Percentiles rank a stretch among this genome's conserved stretches.
Evolutionary conservation across 192 early-diverging fungal species (phyloP).

Genomic region (Jimgerdemannia lactiflua): DNA sequence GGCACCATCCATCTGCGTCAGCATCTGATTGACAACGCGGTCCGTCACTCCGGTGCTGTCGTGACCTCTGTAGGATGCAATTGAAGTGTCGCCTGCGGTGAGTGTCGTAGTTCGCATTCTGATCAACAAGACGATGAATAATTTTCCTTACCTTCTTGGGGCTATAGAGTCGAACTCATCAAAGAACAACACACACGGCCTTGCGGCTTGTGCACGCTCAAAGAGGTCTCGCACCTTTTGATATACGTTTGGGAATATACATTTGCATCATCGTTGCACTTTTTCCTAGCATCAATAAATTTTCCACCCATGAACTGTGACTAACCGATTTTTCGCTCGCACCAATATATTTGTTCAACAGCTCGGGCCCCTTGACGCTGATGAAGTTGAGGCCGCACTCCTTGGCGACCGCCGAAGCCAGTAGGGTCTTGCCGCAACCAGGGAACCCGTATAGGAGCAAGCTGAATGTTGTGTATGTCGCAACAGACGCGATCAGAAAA

Average conservation of each 20-base stretch:
- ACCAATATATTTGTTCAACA: conserved; percentile 99
- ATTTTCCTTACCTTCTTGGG: conserved; percentile 62
- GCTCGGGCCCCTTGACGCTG: conserved; percentile 94
- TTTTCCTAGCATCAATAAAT: background rate
- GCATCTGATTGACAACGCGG: conserved; percentile 96
- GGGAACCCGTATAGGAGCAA: conserved; percentile 95
- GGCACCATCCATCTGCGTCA: conserved; percentile 99
- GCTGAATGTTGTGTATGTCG: conserved; percentile 26
- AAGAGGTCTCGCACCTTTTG: conserved; percentile 83
- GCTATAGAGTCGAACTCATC: conserved; percentile 99
- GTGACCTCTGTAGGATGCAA: conserved; percentile 64
- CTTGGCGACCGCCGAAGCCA: conserved; percentile 93
- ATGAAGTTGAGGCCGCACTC: conserved; percentile 98
- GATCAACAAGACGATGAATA: background rate
- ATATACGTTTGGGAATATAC: background rate
- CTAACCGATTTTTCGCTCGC: conserved; percentile 89
- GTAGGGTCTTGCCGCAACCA: conserved; percentile 97
- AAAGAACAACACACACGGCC: conserved; percentile 96
- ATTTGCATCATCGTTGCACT: background rate
- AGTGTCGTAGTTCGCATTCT: background rate
- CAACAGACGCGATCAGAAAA: too few species aligned
- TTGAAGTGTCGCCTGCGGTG: background rate
- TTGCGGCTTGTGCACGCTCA: conserved; percentile 88
- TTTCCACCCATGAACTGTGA: conserved; percentile 3
- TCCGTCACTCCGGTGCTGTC: conserved; percentile 99